Evolutionary conservation across 257 asterid species (phyloP), one percentile per base, ranked within the genome.

Genomic region (Cynanchum wilfordii): DNA sequence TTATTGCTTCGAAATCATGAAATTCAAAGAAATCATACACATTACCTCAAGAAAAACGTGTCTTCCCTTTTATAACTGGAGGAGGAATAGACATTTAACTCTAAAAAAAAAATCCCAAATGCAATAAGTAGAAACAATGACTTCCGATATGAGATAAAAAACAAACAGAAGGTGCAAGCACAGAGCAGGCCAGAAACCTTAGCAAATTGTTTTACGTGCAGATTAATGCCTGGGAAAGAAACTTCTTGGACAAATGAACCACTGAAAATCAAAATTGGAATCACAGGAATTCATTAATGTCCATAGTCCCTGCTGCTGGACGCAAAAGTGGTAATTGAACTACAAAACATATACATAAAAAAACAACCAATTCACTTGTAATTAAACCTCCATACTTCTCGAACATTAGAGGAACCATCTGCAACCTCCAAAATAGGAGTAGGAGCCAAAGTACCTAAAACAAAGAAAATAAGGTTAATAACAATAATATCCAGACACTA

Each of bases 341-440:
- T 24, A 57, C 36, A n/a, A 1, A 22, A 24, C 17, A 36, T 13
- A 7, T 13, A 3, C 45, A 33, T 52, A 24, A 0, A 69, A 36
- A 1, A n/a, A n/a, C n/a, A n/a, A 25, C 59, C 63, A 59, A 7
- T 59, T 92, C 86, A 89, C 82, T 81, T 88, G 77, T 73, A 82
- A 55, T 83, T 80, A 47, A 95, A 84, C 78, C 86, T 95, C 99
- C 98, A 92, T 52, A 95, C 93, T 83, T 92, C 97, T 72, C 99
- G 87, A 47, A 95, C 93, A 63, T 95, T 95, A 19, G 98, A 95
- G 20, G 99, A 90, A 25, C 99, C 98, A 30, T 92, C 97, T 36
- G 96, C 87, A 73, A 95, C 86, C 85, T 95, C 98, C 9, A 90
- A 79, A 69, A 95, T 87, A 51, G 90, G 84, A 72, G 88, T 77